Evolutionary conservation across 352 stramenopile species (phyloP).

Genomic region (Lagenidium sp.): DNA sequence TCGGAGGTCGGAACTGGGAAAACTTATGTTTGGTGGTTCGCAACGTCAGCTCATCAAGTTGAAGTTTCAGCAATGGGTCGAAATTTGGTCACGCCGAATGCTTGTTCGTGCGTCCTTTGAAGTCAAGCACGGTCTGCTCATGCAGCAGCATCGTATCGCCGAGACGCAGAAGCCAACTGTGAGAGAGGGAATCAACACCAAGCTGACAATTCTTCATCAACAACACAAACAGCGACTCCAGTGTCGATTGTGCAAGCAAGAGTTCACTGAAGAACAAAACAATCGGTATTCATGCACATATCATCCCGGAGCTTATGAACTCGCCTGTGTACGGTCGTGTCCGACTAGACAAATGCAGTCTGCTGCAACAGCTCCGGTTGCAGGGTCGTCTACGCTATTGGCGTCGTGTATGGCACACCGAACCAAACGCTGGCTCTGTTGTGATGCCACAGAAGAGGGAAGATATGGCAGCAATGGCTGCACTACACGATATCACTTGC

Average conservation of each 20-base stretch:
- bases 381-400: background rate
- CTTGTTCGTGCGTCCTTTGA: conserved; percentile 53
- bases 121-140: conserved; percentile 45
- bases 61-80: conserved; percentile 53
- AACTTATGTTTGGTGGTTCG: conserved; percentile 35
- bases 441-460: conserved; percentile 62
- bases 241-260: conserved; percentile 48
- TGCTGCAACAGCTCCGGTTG: background rate
- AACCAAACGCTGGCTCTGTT: conserved; percentile 62
- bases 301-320: conserved; percentile 49
- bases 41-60: conserved; percentile 25
- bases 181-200: conserved; percentile 13
- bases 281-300: conserved; percentile 53
- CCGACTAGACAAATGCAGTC: conserved; percentile 16
- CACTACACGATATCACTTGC: conserved; percentile 44
- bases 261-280: conserved; percentile 73
- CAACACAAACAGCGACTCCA: conserved; percentile 41
- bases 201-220: conserved; percentile 43
- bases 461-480: conserved; percentile 57
- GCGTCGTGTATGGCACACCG: conserved; percentile 67
- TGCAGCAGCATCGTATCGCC: conserved; percentile 40
- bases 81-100: conserved; percentile 42
- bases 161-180: conserved; percentile 7
- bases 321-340: conserved; percentile 53
- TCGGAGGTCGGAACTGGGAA: conserved; percentile 33